Evolutionary conservation across 2,329 filamentous ascomycete species (phyloP).

Genomic region (Basipetospora chlamydospora): DNA sequence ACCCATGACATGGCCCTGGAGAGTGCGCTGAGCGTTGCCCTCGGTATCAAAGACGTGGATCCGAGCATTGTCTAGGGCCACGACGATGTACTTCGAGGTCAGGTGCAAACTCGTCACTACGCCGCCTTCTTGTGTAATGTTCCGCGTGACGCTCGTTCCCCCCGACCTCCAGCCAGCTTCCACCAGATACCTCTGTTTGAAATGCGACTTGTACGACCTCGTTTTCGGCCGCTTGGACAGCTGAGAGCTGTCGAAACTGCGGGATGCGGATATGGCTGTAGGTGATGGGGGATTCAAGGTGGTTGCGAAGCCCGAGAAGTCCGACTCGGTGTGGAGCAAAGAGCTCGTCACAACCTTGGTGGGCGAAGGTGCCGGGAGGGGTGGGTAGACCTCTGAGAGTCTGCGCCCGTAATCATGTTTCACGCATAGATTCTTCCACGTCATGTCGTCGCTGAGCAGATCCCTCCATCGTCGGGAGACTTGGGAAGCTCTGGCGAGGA

Average conservation of each 20-base stretch:
- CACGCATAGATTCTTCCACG: conserved; percentile 93
- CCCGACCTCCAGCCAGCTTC: conserved; percentile 94
- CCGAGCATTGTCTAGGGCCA: conserved; percentile 93
- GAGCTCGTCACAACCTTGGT: conserved; percentile 1
- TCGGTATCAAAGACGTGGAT: conserved; percentile 96
- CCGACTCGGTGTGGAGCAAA: conserved; percentile 1
- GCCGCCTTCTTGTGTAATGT: conserved; percentile 91
- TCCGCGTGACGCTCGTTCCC: conserved; percentile 66
- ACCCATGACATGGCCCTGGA: conserved; percentile 95
- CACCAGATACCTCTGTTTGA: conserved; percentile 93
- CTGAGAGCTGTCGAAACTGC: conserved; percentile 40
- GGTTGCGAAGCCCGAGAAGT: neutral
- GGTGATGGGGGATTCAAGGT: too few species aligned
- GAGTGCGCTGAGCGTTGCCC: conserved; percentile 72
- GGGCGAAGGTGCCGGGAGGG: neutral
- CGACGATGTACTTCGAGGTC: conserved; percentile 91
- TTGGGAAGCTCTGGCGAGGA: conserved; percentile 81
- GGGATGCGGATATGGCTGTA: conserved; percentile 26
- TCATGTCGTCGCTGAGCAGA: conserved; percentile 87
- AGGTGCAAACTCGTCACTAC: conserved; percentile 93
- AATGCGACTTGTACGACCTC: conserved; percentile 86
- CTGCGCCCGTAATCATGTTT: conserved; percentile 75
- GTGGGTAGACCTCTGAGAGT: conserved; percentile 32
- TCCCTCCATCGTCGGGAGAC: conserved; percentile 94
- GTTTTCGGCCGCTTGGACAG: conserved; percentile 41